Conservation (phyloP, 106 monocot genomes). For the Dendrobium catenatum region DNA sequence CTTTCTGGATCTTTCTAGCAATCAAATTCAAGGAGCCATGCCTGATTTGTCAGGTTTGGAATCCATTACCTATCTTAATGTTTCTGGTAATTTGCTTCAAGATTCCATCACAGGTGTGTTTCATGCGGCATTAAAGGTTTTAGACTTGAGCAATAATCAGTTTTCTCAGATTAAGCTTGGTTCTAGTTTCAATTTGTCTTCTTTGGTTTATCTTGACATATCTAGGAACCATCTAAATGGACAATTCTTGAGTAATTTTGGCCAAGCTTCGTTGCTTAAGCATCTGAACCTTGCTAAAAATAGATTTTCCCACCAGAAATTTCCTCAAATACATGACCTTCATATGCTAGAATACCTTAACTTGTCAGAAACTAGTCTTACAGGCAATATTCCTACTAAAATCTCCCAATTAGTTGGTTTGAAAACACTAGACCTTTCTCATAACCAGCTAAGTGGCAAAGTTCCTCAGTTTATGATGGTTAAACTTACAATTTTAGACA, state of each 20-base stretch:
- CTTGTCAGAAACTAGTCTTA: constrained; percentile 47
- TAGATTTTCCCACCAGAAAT: constrained; percentile 44
- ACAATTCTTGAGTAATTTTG: constrained; percentile 25
- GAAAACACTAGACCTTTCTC: constrained; percentile 53
- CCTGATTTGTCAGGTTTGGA: constrained; percentile 40
- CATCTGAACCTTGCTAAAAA: constrained; percentile 79
- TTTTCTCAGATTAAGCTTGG: constrained; percentile 41
- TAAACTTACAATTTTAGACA: constrained; percentile 39
- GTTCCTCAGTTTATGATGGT: constrained; percentile 39
- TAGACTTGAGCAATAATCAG: constrained; percentile 79
- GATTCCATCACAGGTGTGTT: constrained; percentile 32
- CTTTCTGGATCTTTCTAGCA: constrained; percentile 35
- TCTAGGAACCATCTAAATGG: constrained; percentile 57
- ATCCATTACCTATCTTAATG: constrained; percentile 21
- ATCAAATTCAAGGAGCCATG: constrained; percentile 40
- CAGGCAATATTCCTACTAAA: constrained; percentile 39
- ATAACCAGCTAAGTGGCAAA: constrained; percentile 49
- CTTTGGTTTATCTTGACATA: constrained; percentile 55
- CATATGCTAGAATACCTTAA: constrained; percentile 57
- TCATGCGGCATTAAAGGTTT: constrained; percentile 19
- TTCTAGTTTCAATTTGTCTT: constrained; percentile 30
- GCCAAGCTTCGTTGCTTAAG: constrained; percentile 29
- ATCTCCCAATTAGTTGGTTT: constrained; percentile 43
- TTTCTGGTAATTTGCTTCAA: constrained; percentile 54
- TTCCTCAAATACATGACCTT: constrained; percentile 27